Percentiles rank a stretch among this genome's conserved stretches.
These are phyloP conservation scores for Catunica adiposa DNA, from an alignment of 2,329 filamentous ascomycete genomes.

Conservation along the genomic window DNA sequence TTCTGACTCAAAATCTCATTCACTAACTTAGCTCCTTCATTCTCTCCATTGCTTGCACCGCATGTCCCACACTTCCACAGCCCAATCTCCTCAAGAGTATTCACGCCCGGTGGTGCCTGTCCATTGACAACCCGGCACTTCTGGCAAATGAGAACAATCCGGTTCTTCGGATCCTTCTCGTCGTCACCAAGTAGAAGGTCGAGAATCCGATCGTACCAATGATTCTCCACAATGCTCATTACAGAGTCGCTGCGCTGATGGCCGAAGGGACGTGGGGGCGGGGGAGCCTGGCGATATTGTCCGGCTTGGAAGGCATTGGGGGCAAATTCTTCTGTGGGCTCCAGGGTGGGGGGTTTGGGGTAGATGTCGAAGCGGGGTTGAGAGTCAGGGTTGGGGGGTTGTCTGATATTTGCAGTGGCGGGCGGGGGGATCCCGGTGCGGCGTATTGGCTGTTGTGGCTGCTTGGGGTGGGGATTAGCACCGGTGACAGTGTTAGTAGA, in stretches of 20 bases:
- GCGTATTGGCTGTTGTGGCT: background rate
- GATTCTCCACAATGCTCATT: conserved; percentile 26
- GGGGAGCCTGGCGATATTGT: conserved; percentile 14
- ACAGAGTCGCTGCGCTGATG: conserved; percentile 2
- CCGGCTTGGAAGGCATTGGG: conserved; percentile 46
- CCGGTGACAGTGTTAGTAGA: background rate
- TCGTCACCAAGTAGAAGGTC: conserved; percentile 90
- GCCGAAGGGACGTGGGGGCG: background rate
- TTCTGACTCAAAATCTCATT: conserved; percentile 38
- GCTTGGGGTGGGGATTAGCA: background rate
- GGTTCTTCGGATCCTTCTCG: conserved; percentile 80
- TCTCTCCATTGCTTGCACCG: conserved; percentile 63
- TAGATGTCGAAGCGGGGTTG: conserved; percentile 17
- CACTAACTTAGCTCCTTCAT: conserved; percentile 57
- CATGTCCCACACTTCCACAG: conserved; percentile 84
- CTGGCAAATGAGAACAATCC: conserved; percentile 70
- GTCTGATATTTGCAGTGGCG: conserved; percentile 45
- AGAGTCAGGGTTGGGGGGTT: conserved; percentile 21
- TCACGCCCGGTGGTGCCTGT: conserved; percentile 78
- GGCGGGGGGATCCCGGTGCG: conserved; percentile 28
- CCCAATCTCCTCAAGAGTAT: conserved; percentile 61
- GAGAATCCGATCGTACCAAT: conserved; percentile 90
- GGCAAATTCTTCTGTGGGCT: conserved; percentile 44
- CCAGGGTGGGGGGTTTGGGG: conserved; percentile 22
- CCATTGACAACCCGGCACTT: conserved; percentile 83